Base-by-base conservation (phyloP, 805 yeast genomes). In the Tetrapisispora pingtungensis region DNA sequence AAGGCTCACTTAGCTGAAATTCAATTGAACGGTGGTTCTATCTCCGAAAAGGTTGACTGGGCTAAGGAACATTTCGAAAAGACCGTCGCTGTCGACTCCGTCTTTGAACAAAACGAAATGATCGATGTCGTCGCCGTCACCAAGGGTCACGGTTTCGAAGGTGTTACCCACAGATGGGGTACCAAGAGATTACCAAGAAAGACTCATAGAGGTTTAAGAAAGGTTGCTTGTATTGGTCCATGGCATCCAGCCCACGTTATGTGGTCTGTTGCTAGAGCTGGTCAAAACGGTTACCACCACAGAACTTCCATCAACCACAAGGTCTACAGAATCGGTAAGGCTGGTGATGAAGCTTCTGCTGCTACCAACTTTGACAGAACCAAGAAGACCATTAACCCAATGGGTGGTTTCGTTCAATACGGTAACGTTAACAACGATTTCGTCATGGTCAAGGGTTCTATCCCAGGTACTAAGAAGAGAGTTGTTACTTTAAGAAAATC, bases 111-210 rank as follows among this genome's bases (percentile, higher is more conserved):
- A 79, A 85, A 88, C 78, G 98, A 93, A 81, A 81, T 85, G 83
- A 81, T 93, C 65, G 99, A 93, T 67, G 97, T 86, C 67, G 84
- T 93, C 68, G 99, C 97, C 69, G 95, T 93, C 69, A 93, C 98
- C 84, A 90, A 85, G 82, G 99, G 99, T 93, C 96, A 93, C 81
- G 99, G 99, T 82, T 89, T 85, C 87, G 98, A 93, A 78, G 99
- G 99, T 89, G 97, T 90, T 68, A 93, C 99, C 80, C 96, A 89
- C 88, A 87, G 99, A 86, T 93, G 97, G 97, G 99, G 99, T 73
- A 93, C 98, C 84, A 94, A 89, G 89, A 89, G 84, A 82, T 80
- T 93, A 65, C 98, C 99, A 77, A 88, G 99, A 81, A 93, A 93
- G 95, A 93, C 99, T 73, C 99, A 93, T 77, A 89, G 97, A 85